These are phyloP conservation scores for Misopates orontium DNA, from an alignment of 257 asterid genomes.

Conservation along the genomic window DNA sequence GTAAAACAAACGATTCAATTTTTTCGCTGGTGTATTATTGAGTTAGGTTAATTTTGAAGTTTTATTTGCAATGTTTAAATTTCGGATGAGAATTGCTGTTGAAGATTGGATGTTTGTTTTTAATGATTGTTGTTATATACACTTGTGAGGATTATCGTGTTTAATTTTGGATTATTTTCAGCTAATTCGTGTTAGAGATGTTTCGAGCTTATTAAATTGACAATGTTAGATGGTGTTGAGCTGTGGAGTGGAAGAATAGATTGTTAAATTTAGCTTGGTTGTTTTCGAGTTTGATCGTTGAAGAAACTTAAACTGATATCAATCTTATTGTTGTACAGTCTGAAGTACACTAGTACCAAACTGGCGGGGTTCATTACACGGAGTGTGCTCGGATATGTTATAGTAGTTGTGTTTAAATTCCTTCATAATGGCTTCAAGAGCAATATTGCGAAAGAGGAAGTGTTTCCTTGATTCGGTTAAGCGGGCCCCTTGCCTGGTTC, in stretches of 20 bases:
- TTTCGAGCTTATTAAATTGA: no score
- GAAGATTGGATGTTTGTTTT: background rate
- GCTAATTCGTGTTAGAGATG: background rate
- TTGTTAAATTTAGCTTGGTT: background rate
- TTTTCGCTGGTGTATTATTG: background rate
- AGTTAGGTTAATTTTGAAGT: background rate
- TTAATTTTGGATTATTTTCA: conserved; percentile 3
- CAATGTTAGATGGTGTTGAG: no score
- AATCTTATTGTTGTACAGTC: conserved; percentile 26
- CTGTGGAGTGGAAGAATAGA: conserved; percentile 4
- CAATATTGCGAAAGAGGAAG: conserved; percentile 60
- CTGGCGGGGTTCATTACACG: conserved; percentile 27
- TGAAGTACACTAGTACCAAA: conserved; percentile 28
- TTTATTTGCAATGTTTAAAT: no score
- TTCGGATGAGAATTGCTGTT: background rate
- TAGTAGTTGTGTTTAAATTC: conserved; percentile 37
- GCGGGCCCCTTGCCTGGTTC: conserved; percentile 36
- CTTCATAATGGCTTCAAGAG: conserved; percentile 77
- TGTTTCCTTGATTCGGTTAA: conserved; percentile 50
- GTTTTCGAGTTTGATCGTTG: background rate
- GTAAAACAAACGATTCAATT: no score
- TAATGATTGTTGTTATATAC: background rate
- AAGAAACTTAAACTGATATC: conserved; percentile 25
- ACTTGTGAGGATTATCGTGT: conserved; percentile 14
- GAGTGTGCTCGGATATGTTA: conserved; percentile 38